These are phyloP conservation scores for Vaccinium corymbosum DNA, from an alignment of 148 eudicot genomes.

Conservation along the genomic window DNA sequence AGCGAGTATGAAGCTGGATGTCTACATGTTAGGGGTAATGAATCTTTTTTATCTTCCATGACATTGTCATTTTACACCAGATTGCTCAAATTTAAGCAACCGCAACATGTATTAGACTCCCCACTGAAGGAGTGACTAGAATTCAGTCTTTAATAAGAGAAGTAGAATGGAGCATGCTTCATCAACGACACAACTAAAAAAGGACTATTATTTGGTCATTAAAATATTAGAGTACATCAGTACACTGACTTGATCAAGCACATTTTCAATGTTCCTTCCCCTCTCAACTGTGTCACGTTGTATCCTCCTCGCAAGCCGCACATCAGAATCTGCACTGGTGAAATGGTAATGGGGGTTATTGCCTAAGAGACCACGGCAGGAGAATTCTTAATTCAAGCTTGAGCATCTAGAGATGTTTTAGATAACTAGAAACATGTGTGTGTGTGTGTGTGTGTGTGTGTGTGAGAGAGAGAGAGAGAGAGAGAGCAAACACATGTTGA, in stretches of 20 bases:
- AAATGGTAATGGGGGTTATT: slow-evolving; percentile 22
- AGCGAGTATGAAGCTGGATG: neutral
- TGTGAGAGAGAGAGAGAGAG: too few species aligned
- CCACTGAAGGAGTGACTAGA: neutral
- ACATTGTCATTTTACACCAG: neutral
- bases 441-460: too few species aligned
- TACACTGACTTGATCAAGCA: slow-evolving; percentile 78
- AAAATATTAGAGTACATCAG: too few species aligned
- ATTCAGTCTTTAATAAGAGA: neutral
- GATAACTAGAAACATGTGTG: too few species aligned
- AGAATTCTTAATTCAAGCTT: slow-evolving; percentile 1
- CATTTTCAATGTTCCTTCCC: slow-evolving; percentile 67
- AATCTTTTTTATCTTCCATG: neutral
- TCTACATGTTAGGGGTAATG: neutral
- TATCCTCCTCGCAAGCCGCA: slow-evolving; percentile 89
- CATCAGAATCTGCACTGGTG: slow-evolving; percentile 90
- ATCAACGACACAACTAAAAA: neutral
- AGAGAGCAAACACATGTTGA: neutral
- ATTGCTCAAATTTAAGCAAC: neutral
- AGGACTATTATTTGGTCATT: too few species aligned
- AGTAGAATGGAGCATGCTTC: neutral
- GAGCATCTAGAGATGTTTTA: neutral
- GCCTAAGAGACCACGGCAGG: too few species aligned
- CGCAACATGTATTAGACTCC: neutral
- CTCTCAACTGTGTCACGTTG: slow-evolving; percentile 81